phyloP scores from a whole-genome alignment of 305 asterid genomes.

The Solanum hybrid region DNA sequence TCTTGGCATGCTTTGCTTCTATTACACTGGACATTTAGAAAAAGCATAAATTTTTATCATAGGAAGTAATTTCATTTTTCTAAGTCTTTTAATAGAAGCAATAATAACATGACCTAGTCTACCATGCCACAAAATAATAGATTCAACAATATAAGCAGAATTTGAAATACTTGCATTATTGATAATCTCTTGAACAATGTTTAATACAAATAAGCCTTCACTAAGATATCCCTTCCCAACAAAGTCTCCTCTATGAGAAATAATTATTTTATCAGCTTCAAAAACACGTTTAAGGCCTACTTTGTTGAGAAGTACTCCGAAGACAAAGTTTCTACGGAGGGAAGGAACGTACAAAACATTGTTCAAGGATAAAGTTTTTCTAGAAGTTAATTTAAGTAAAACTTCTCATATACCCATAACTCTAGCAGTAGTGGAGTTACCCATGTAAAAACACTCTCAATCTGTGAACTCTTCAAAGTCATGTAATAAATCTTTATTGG shows the following conservation, averaged over 20 bases:
- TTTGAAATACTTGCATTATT: background rate
- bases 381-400: background rate
- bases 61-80: too few species aligned
- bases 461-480: background rate
- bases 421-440: background rate
- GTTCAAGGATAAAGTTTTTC: background rate
- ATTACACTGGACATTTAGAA: background rate
- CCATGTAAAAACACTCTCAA: background rate
- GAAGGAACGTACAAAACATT: background rate
- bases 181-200: background rate
- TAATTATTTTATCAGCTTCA: background rate
- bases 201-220: background rate
- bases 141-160: background rate
- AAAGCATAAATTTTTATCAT: background rate
- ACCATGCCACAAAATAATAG: background rate
- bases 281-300: background rate
- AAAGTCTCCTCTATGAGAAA: background rate
- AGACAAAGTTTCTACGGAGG: background rate
- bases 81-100: background rate
- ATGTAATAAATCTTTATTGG: background rate
- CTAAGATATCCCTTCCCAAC: background rate
- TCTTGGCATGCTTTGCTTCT: background rate
- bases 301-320: background rate
- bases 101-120: background rate
- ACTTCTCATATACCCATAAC: background rate